phyloP scores from a whole-genome alignment of 495 filamentous ascomycete species.

The Choiromyces venosus region DNA sequence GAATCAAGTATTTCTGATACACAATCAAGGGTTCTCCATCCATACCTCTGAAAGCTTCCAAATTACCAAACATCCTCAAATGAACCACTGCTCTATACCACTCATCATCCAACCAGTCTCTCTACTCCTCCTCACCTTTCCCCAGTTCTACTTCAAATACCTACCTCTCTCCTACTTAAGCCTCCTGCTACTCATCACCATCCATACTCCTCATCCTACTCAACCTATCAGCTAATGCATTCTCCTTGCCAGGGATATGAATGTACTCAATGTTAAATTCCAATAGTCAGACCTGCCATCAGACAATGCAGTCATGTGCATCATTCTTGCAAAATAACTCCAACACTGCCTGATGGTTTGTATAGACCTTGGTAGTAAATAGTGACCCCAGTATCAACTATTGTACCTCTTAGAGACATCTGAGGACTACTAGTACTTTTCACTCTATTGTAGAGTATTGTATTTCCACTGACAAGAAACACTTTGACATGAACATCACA shows the following conservation, averaged over 20 bases:
- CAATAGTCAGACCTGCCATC: slow-evolving; percentile 6
- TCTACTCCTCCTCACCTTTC: too few relatives aligned
- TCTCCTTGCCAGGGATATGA: neutral
- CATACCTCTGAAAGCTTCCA: too few relatives aligned
- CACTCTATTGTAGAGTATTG: slow-evolving; percentile 3
- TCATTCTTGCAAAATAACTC: slow-evolving; percentile 8
- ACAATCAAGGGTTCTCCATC: too few relatives aligned
- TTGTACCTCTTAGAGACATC: neutral
- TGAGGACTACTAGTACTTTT: neutral
- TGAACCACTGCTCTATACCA: too few relatives aligned
- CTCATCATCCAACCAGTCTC: too few relatives aligned
- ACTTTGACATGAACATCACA: slow-evolving; percentile 11
- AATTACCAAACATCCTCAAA: too few relatives aligned
- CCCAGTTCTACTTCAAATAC: too few relatives aligned
- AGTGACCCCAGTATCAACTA: too few relatives aligned
- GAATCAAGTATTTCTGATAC: neutral
- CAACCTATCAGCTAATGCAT: slow-evolving; percentile 10
- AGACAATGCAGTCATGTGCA: neutral
- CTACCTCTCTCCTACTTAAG: neutral
- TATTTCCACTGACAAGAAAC: neutral
- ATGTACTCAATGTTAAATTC: slow-evolving; percentile 14
- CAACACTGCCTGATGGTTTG: neutral
- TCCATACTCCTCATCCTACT: slow-evolving; percentile 4
- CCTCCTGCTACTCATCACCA: neutral
- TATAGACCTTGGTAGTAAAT: too few relatives aligned